Base-by-base conservation (phyloP, 192 early-diverging fungal genomes). In the Backusella tarrabulga region DNA sequence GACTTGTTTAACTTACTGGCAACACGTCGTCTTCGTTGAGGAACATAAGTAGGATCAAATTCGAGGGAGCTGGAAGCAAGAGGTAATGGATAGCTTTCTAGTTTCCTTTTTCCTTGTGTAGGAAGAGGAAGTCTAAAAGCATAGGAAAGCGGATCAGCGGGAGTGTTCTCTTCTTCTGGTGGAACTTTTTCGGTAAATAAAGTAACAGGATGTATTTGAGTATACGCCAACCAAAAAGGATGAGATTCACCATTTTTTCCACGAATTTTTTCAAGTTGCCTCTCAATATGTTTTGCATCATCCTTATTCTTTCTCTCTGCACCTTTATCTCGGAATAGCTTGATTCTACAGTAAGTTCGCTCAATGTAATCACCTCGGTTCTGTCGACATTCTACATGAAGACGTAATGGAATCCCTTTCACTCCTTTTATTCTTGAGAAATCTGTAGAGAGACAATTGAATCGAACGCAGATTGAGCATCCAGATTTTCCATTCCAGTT, bases 351-450 rank as follows among this genome's bases (percentile, higher is more conserved):
- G 69, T 84, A 92, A 26, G 87, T 83, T 40, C 84, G 83, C 73
- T 94, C 91, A 35, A 87, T 69, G 54, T 70, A 7, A 50, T 71
- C n/a, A 23, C 77, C 66, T 60, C 23, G 11, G 56, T 26, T 29
- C 11, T 79, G 14, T n/a, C 73, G 71, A 35, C 74, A 85, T 73
- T 82, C 85, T 14, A 85, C 83, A 32, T 87, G 84, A 21, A 88
- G 79, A 15, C 93, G 86, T 26, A 94, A 82, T 34, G 91, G 90
- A 35, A 93, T 92, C 4, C 93, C 93, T 81, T 93, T 94, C 46
- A 93, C 91, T 36, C 92, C 93, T 83, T 94, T 94, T 77, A 93
- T 91, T n/a, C 91, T 78, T 54, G 90, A 92, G 78, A 94, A 94
- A 70, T 94, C 93, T 0, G 93, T 94, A 0, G 93, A 94, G 15